phyloP scores from a whole-genome alignment of 768 basidiomycete species.

The Tylopilus felleus region DNA sequence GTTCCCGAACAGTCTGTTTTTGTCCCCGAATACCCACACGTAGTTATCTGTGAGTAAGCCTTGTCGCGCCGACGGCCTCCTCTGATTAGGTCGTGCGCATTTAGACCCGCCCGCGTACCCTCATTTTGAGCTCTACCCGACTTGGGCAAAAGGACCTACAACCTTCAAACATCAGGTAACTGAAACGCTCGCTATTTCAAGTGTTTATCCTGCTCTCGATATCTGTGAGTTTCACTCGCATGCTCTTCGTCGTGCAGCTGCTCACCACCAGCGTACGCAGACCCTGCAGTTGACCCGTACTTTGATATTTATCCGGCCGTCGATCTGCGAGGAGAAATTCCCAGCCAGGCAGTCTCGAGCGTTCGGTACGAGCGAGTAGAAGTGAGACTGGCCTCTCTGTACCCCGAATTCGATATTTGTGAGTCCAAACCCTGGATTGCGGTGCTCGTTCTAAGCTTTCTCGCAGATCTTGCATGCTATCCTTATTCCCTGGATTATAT shows the following conservation, averaged over 20 bases:
- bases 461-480: slow-evolving; percentile 39
- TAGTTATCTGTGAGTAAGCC: slow-evolving; percentile 29
- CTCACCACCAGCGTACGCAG: slow-evolving; percentile 30
- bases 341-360: background rate
- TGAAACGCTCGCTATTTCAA: background rate
- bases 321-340: slow-evolving; percentile 1
- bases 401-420: slow-evolving; percentile 34
- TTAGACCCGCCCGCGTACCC: slow-evolving; percentile 27
- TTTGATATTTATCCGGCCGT: slow-evolving; percentile 39
- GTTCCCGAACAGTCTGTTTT: background rate
- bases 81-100: slow-evolving; percentile 4
- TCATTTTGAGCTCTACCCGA: slow-evolving; percentile 35
- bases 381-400: slow-evolving; percentile 6
- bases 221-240: slow-evolving; percentile 13
- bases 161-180: background rate
- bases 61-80: background rate
- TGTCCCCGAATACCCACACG: slow-evolving; percentile 20
- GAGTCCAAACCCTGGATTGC: slow-evolving; percentile 12
- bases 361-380: slow-evolving; percentile 1
- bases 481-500: slow-evolving; percentile 37
- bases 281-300: slow-evolving; percentile 40
- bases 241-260: background rate
- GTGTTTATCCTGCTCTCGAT: slow-evolving; percentile 24
- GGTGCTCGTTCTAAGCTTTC: background rate
- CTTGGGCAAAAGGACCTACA: background rate